Evolutionary conservation across 169 alveolate genomes (phyloP).

Genomic region (Plasmodium blacklocki): DNA sequence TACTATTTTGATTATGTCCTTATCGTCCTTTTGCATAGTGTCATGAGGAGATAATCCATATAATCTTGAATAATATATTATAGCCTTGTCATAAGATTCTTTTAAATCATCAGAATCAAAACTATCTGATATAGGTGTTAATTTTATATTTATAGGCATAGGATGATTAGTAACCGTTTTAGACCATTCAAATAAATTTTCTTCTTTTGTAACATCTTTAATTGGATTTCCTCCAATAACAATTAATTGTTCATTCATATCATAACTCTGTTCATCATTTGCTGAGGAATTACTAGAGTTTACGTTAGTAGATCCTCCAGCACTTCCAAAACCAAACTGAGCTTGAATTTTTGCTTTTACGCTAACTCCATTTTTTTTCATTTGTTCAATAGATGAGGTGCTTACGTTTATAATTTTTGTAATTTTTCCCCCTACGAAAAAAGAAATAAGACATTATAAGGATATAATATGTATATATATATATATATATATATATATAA

Average conservation of each 20-base stretch:
- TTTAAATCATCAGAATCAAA: conserved; percentile 66
- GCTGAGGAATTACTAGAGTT: conserved; percentile 24
- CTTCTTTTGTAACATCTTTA: conserved; percentile 83
- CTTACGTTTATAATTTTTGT: conserved; percentile 85
- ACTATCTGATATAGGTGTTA: conserved; percentile 70
- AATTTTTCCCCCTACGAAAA: conserved; percentile 85
- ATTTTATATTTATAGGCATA: conserved; percentile 84
- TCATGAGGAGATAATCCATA: conserved; percentile 83
- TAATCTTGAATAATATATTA: conserved; percentile 82
- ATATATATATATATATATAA: too few relatives aligned
- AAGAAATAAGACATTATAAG: too few relatives aligned
- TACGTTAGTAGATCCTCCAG: conserved; percentile 39
- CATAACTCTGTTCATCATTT: conserved; percentile 23
- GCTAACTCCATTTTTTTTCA: conserved; percentile 83
- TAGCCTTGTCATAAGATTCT: conserved; percentile 81
- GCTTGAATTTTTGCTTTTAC: conserved; percentile 82
- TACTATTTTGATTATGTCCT: conserved; percentile 48
- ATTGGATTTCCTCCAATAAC: conserved; percentile 87
- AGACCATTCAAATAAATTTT: conserved; percentile 82
- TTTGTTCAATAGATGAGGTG: conserved; percentile 78
- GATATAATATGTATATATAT: too few relatives aligned
- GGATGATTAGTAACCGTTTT: conserved; percentile 80
- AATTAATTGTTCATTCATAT: conserved; percentile 78
- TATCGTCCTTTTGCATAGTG: conserved; percentile 73
- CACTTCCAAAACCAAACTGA: conserved; percentile 70